Evolutionary conservation across 140 eudicot species (phyloP).

Genomic region (Cichorium intybus): DNA sequence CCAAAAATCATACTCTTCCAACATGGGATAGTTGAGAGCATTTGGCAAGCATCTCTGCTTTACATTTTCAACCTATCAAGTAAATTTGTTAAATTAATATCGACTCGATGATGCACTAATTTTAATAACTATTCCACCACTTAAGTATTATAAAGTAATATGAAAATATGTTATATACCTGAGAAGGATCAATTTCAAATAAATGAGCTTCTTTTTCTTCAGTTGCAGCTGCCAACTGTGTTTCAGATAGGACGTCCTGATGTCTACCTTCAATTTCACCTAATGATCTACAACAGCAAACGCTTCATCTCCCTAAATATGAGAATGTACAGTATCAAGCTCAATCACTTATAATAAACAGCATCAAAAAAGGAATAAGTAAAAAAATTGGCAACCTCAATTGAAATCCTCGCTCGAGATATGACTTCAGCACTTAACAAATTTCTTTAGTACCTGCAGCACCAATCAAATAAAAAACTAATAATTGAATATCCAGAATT

Average conservation of each 20-base stretch:
- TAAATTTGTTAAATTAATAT: slow-evolving; percentile 5
- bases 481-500: background rate
- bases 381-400: slow-evolving; percentile 44
- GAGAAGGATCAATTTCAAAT: slow-evolving; percentile 90
- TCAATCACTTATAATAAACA: background rate
- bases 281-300: slow-evolving; percentile 58
- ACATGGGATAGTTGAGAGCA: no score
- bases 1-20: no score
- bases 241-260: slow-evolving; percentile 80
- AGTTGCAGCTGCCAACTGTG: slow-evolving; percentile 88
- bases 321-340: background rate
- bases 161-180: slow-evolving; percentile 50
- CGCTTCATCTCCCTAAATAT: slow-evolving; percentile 56
- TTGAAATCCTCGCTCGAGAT: slow-evolving; percentile 62
- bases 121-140: background rate
- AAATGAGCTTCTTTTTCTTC: no score
- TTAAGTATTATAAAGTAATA: background rate
- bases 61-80: slow-evolving; percentile 74
- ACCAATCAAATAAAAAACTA: slow-evolving; percentile 8
- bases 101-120: background rate
- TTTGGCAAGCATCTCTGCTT: no score
- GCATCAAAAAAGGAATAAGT: background rate
- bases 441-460: slow-evolving; percentile 68
- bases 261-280: slow-evolving; percentile 79
- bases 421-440: slow-evolving; percentile 82